Evolutionary conservation across 2,329 filamentous ascomycete genomes (phyloP).

Genomic region (Cordyceps farinosa): DNA sequence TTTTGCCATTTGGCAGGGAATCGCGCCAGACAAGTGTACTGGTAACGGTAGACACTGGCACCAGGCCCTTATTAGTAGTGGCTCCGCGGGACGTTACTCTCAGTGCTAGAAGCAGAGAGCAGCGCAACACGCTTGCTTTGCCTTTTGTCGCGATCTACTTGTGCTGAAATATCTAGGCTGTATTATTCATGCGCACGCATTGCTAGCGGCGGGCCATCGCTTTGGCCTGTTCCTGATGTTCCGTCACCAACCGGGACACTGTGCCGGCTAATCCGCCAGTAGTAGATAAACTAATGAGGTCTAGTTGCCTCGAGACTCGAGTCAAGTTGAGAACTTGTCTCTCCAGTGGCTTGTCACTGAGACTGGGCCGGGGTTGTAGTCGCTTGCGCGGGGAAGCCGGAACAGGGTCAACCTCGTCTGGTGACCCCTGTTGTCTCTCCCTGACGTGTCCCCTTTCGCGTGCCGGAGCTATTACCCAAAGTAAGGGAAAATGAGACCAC

Average conservation of each 20-base stretch:
- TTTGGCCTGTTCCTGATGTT: neutral
- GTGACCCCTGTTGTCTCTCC: neutral
- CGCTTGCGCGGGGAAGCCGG: neutral
- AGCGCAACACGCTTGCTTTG: too few species aligned
- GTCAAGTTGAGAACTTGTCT: neutral
- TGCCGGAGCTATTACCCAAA: neutral
- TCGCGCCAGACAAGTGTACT: too few species aligned
- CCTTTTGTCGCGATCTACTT: too few species aligned
- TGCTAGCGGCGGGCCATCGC: neutral
- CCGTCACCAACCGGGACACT: too few species aligned
- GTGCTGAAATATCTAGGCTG: too few species aligned
- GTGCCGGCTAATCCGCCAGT: too few species aligned
- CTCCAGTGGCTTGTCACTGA: neutral
- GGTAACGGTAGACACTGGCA: too few species aligned
- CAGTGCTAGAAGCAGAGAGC: too few species aligned
- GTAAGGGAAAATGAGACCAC: neutral
- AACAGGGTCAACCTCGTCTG: neutral
- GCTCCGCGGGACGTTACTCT: neutral
- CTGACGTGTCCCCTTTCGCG: neutral
- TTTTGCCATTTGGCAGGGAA: neutral
- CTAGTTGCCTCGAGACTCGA: too few species aligned
- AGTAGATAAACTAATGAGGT: too few species aligned
- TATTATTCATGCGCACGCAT: neutral
- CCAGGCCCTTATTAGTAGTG: too few species aligned
- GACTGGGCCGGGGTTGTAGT: neutral